Conservation (phyloP, 768 basidiomycete genomes). For the Agaricus bisporus region DNA sequence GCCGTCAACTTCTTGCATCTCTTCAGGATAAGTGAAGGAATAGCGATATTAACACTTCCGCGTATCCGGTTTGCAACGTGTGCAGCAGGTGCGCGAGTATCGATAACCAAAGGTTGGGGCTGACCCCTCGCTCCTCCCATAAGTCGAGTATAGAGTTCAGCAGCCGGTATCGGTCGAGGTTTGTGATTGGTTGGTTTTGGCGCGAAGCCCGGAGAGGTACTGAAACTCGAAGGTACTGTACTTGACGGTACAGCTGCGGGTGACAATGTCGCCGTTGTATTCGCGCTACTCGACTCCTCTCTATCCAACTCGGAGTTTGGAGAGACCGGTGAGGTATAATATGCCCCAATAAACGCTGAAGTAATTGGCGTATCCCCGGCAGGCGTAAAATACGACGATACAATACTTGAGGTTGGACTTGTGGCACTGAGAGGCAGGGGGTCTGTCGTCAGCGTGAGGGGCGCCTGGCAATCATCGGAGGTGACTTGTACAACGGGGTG, state of each 20-base stretch:
- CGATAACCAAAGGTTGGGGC: conserved; percentile 64
- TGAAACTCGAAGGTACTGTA: background rate
- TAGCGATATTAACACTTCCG: conserved; percentile 76
- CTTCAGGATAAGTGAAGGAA: conserved; percentile 88
- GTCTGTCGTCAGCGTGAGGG: conserved; percentile 10
- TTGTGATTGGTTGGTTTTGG: background rate
- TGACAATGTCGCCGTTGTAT: background rate
- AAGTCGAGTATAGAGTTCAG: conserved; percentile 13
- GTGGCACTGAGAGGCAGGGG: conserved; percentile 27
- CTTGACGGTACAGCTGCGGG: background rate
- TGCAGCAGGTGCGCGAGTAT: conserved; percentile 67
- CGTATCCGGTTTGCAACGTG: conserved; percentile 61
- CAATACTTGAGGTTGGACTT: conserved; percentile 40
- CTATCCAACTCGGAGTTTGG: background rate
- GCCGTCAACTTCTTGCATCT: conserved; percentile 58
- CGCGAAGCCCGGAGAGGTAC: conserved; percentile 5
- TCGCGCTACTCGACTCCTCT: background rate
- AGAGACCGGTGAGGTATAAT: background rate
- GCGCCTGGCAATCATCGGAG: background rate
- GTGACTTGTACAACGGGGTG: background rate
- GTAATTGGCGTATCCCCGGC: conserved; percentile 23
- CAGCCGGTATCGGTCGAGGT: conserved; percentile 11
- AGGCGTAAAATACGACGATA: conserved; percentile 49
- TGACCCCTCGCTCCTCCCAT: conserved; percentile 16
- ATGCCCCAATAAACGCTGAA: conserved; percentile 8